Conservation (phyloP, 805 yeast species). For the Priceomyces haplophilus region DNA sequence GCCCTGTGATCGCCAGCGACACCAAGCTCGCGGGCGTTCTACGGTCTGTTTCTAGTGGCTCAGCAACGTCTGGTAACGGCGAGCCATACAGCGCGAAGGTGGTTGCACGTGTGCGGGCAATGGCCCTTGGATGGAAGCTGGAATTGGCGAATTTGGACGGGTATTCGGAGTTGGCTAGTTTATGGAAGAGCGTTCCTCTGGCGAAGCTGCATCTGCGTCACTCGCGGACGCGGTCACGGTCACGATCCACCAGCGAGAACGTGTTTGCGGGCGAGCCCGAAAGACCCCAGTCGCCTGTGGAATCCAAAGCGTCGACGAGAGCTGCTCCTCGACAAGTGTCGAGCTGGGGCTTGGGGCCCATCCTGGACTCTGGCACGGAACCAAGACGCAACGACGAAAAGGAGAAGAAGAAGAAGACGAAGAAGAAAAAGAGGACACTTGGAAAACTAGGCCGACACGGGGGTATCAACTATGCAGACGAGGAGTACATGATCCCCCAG, state of each 20-base stretch:
- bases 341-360: background rate
- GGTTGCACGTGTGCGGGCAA: constrained; percentile 43
- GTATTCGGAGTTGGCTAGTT: constrained; percentile 45
- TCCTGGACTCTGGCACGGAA: background rate
- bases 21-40: constrained; percentile 64
- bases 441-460: constrained; percentile 11
- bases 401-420: constrained; percentile 6
- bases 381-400: constrained; percentile 1
- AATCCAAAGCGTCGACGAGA: background rate
- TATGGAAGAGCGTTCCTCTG: constrained; percentile 46
- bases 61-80: constrained; percentile 32
- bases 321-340: constrained; percentile 6
- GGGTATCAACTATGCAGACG: constrained; percentile 38
- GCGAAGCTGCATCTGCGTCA: constrained; percentile 15
- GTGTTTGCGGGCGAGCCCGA: constrained; percentile 2
- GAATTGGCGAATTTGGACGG: constrained; percentile 51
- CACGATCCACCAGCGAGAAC: constrained; percentile 6
- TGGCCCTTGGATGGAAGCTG: constrained; percentile 66
- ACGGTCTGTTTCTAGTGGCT: constrained; percentile 44
- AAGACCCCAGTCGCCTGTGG: constrained; percentile 2
- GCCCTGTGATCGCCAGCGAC: constrained; percentile 58
- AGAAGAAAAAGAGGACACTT: constrained; percentile 16
- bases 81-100: constrained; percentile 40
- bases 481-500: constrained; percentile 59
- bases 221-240: background rate